phyloP scores from a whole-genome alignment of 1,284 basidiomycete species.

The Stereum hirsutum region DNA sequence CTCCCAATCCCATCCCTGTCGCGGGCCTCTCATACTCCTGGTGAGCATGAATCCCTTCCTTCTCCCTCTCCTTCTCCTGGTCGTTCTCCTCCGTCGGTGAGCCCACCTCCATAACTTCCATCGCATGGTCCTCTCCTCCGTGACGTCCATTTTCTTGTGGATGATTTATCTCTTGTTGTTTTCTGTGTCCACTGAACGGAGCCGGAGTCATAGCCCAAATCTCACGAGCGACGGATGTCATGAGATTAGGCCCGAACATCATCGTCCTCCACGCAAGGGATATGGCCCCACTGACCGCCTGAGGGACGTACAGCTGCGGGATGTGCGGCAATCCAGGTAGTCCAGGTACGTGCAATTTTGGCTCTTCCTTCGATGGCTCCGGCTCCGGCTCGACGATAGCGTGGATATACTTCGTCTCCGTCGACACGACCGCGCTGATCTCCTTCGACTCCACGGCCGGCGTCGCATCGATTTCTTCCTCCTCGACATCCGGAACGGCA shows the following conservation, averaged over 20 bases:
- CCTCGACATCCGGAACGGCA: conserved; percentile 6
- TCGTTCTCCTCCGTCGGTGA: conserved; percentile 3
- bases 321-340: not conserved
- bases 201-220: conserved; percentile 13
- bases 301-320: conserved; percentile 10
- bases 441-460: conserved; percentile 8
- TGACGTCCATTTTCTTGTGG: conserved; percentile 1
- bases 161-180: conserved; percentile 1
- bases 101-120: too few species aligned
- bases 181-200: conserved; percentile 1
- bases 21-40: conserved; percentile 7
- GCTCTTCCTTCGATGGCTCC: not conserved
- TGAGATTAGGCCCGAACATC: conserved; percentile 13
- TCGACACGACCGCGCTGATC: conserved; percentile 8
- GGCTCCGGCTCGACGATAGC: conserved; percentile 1
- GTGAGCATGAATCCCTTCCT: too few species aligned
- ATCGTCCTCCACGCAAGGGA: conserved; percentile 13
- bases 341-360: conserved; percentile 4
- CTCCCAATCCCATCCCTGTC: conserved; percentile 3
- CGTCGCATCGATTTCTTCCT: conserved; percentile 7
- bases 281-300: conserved; percentile 11
- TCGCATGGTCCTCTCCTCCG: too few species aligned
- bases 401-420: conserved; percentile 7
- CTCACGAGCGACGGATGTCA: conserved; percentile 14
- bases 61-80: conserved; percentile 5